phyloP scores from a whole-genome alignment of 345 rosid species.

The Citrus unshiu region DNA sequence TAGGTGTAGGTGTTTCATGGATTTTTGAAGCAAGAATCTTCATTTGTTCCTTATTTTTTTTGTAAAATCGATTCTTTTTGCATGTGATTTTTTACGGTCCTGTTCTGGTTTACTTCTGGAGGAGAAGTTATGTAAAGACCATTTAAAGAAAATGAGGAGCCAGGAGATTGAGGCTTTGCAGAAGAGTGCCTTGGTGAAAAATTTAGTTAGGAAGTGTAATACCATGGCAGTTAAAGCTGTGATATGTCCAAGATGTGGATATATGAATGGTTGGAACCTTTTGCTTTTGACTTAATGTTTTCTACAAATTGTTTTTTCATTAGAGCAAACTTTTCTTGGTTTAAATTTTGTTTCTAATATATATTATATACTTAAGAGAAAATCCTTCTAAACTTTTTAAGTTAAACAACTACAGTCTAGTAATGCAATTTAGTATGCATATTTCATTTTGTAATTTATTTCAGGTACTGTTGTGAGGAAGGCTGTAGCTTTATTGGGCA shows the following conservation, averaged over 20 bases:
- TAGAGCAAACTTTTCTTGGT: not conserved
- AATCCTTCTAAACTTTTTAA: not conserved
- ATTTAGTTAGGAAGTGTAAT: conserved; percentile 67
- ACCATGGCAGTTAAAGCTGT: conserved; percentile 52
- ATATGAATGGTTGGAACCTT: conserved; percentile 53
- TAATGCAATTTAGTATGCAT: conserved; percentile 1
- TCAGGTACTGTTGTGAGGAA: conserved; percentile 75
- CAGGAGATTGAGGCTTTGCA: conserved; percentile 61
- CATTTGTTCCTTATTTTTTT: no score
- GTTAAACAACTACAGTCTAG: not conserved
- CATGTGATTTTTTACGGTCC: conserved; percentile 33
- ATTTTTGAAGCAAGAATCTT: no score
- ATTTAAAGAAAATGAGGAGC: conserved; percentile 67
- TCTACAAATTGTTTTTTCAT: not conserved
- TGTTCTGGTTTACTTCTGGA: conserved; percentile 74
- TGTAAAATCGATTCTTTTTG: conserved; percentile 13
- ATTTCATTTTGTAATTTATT: conserved; percentile 17
- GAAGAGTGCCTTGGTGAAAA: conserved; percentile 62
- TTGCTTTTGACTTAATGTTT: not conserved
- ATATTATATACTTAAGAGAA: no score
- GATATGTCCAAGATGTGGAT: conserved; percentile 67
- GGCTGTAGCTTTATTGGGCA: conserved; percentile 42
- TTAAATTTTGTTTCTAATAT: no score
- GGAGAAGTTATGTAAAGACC: conserved; percentile 43
- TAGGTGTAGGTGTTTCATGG: no score